Percentiles rank a stretch among this genome's conserved stretches.
phyloP scores from a whole-genome alignment of 495 filamentous ascomycete species.

The Penicillium manginii region DNA sequence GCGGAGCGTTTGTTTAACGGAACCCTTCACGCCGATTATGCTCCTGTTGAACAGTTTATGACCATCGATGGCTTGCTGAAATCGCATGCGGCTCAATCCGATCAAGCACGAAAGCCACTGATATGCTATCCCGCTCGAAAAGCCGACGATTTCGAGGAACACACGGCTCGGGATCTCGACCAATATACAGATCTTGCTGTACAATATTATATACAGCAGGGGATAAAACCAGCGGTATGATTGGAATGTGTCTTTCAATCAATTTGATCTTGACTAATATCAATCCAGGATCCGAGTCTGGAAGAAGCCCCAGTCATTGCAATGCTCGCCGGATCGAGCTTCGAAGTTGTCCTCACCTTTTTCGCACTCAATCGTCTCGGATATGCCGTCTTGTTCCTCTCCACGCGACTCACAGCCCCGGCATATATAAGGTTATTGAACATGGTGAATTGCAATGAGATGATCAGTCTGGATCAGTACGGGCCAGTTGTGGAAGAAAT shows the following conservation, averaged over 20 bases:
- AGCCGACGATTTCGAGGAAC: conserved; percentile 31
- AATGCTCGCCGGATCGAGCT: conserved; percentile 53
- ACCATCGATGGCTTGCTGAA: conserved; percentile 32
- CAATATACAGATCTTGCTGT: conserved; percentile 31
- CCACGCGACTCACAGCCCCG: conserved; percentile 54
- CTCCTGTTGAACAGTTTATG: conserved; percentile 25
- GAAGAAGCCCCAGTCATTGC: conserved; percentile 46
- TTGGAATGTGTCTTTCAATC: background rate
- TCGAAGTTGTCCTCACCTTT: conserved; percentile 57
- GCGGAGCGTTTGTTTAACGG: conserved; percentile 30
- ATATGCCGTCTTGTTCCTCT: conserved; percentile 58
- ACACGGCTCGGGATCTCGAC: conserved; percentile 30
- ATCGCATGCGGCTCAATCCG: conserved; percentile 27
- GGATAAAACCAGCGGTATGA: conserved; percentile 27
- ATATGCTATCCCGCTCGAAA: conserved; percentile 28
- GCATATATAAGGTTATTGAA: conserved; percentile 54
- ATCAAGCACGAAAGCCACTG: conserved; percentile 22
- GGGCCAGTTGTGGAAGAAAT: conserved; percentile 27
- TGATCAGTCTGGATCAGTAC: conserved; percentile 32
- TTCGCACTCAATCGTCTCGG: conserved; percentile 60
- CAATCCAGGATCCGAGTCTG: conserved; percentile 18
- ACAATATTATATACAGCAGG: conserved; percentile 28
- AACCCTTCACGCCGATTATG: conserved; percentile 29
- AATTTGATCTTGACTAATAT: background rate
- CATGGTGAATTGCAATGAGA: conserved; percentile 44